Evolutionary conservation across 768 basidiomycete species (phyloP), one percentile per base, ranked within the genome.

Genomic region (Boletus edulis): DNA sequence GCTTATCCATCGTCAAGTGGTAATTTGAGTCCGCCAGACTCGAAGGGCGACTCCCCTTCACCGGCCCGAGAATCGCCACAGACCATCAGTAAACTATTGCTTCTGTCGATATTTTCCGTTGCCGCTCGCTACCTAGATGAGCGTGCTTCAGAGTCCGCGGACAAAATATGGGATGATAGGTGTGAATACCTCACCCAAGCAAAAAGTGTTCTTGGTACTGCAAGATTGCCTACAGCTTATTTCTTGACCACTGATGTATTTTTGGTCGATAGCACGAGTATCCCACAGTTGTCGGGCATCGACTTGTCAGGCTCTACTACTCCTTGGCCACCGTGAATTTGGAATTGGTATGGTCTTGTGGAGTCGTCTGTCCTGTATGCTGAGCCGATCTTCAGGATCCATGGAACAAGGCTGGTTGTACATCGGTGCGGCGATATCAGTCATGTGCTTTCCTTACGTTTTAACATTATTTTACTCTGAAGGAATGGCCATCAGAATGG

Each of bases 361-460:
- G 14, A 20, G 14, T 43, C n/a, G n/a, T 38, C 34, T 24, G 12
- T 41, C 35, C 18, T 47, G 17, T 40, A 8, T 54, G 31, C 59
- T 71, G 32, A 68, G n/a, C 18, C 20, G 43, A 24, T 34, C 37
- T 50, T 31, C 56, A 78, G 78, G 79, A 29, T 75, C 77, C 14
- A 91, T 91, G 87, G 87, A 90, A 56, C 86, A 89, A 66, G 89
- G 87, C 1, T 95, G 93, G 93, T 76, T 91, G 45, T 89, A 87
- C 63, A 83, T 86, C 58, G 89, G 89, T 86, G 53, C 43, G 62
- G 53, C 59, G 38, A 45, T 34, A 54, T 54, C 3, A 31, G 2
- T 38, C 31, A 27, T 8, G n/a, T 49, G 37, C 54, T 22, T 52
- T 10, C 29, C 40, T 41, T 38, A 14, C n/a, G 2, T 32, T 6